Conservation (phyloP, 2,329 filamentous ascomycete species). For the Aspergillus proliferans region DNA sequence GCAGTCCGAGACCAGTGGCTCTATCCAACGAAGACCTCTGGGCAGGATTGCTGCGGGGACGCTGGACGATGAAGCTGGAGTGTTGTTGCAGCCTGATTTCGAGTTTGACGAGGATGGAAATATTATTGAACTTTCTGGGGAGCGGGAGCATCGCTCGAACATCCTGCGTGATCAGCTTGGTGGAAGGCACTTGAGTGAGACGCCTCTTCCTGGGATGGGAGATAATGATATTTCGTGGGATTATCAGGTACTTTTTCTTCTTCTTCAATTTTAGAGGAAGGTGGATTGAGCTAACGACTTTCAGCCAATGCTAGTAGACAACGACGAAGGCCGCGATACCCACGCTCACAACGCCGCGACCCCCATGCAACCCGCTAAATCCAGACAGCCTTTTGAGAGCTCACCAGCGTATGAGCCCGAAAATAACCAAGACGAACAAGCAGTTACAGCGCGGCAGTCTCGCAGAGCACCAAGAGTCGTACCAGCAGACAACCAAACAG, state of each 20-base stretch:
- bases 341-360: background rate
- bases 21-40: constrained; percentile 26
- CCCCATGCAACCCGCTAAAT: background rate
- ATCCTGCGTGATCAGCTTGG: constrained; percentile 6
- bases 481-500: constrained; percentile 43
- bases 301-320: constrained; percentile 23
- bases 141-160: constrained; percentile 2
- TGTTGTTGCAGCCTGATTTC: constrained; percentile 52
- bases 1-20: constrained; percentile 38
- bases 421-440: background rate
- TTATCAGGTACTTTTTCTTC: constrained; percentile 7
- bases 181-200: constrained; percentile 22
- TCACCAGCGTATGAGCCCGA: background rate
- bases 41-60: constrained; percentile 17
- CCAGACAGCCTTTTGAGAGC: background rate
- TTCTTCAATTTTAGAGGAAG: background rate
- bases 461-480: constrained; percentile 31
- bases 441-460: background rate
- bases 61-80: constrained; percentile 38
- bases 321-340: constrained; percentile 25
- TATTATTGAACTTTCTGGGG: constrained; percentile 42
- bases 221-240: constrained; percentile 29
- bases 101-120: constrained; percentile 58
- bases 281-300: background rate
- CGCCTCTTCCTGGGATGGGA: constrained; percentile 29